These are phyloP conservation scores for Cryptosporidium viatorum DNA, from an alignment of 169 alveolate species.

Conservation along the genomic window DNA sequence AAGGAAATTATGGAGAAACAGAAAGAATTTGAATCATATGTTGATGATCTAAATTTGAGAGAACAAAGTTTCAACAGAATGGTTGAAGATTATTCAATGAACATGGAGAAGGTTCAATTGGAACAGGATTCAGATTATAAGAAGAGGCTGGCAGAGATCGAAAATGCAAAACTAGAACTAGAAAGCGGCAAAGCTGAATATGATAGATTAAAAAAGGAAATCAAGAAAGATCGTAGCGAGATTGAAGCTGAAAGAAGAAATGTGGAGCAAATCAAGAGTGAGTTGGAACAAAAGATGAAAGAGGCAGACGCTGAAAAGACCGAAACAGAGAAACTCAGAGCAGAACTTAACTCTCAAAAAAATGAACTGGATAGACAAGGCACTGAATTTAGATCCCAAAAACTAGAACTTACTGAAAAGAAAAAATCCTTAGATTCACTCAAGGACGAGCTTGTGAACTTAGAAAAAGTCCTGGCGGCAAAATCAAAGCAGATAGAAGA, in stretches of 20 bases:
- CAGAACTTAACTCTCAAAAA: slow-evolving; percentile 26
- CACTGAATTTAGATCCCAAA: slow-evolving; percentile 5
- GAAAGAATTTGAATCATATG: slow-evolving; percentile 53
- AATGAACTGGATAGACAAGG: slow-evolving; percentile 28
- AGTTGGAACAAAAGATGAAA: slow-evolving; percentile 7
- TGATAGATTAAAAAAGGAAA: background rate
- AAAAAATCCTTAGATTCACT: slow-evolving; percentile 10
- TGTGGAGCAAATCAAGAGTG: slow-evolving; percentile 16
- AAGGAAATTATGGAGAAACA: slow-evolving; percentile 46
- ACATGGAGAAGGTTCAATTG: slow-evolving; percentile 49
- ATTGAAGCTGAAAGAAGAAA: slow-evolving; percentile 17
- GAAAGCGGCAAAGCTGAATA: slow-evolving; percentile 2
- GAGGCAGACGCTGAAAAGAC: slow-evolving; percentile 3
- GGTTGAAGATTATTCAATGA: slow-evolving; percentile 59
- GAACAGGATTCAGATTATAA: slow-evolving; percentile 31
- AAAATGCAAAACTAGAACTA: background rate
- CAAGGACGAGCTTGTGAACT: slow-evolving; percentile 22
- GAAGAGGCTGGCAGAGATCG: slow-evolving; percentile 7
- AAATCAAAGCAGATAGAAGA: slow-evolving; percentile 20
- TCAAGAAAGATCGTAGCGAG: background rate
- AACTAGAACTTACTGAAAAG: background rate
- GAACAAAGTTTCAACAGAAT: slow-evolving; percentile 61
- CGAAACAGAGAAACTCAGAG: background rate
- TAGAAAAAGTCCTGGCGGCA: background rate
- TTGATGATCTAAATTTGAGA: slow-evolving; percentile 52